phyloP scores from a whole-genome alignment of 306 rosid species.

The Dryas alaskensis region DNA sequence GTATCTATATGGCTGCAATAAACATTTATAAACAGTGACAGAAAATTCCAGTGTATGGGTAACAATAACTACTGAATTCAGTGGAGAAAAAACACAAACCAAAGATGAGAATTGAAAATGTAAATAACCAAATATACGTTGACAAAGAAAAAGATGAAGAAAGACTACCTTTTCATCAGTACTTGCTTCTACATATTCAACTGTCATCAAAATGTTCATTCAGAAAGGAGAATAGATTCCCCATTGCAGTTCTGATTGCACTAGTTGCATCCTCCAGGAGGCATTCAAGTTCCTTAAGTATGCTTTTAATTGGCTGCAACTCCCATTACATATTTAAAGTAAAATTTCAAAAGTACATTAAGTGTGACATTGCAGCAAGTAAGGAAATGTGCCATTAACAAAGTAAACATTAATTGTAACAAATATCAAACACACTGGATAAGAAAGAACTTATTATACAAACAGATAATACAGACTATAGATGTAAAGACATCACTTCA shows the following conservation, averaged over 20 bases:
- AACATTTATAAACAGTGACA: not conserved
- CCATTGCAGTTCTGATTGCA: constrained; percentile 31
- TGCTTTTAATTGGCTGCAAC: constrained; percentile 48
- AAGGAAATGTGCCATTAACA: not conserved
- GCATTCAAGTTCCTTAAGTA: constrained; percentile 50
- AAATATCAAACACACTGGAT: not conserved
- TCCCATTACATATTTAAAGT: constrained; percentile 10
- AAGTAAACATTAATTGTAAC: not conserved
- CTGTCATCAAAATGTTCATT: constrained; percentile 27
- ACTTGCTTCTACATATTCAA: constrained; percentile 29
- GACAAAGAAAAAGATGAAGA: not conserved
- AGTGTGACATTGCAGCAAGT: not conserved
- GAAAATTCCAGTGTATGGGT: not conserved
- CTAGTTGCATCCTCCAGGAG: constrained; percentile 45
- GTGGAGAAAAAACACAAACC: not conserved
- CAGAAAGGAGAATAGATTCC: constrained; percentile 18
- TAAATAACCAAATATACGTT: not conserved
- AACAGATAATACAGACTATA: not conserved
- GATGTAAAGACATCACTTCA: not conserved
- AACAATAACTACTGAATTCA: not conserved
- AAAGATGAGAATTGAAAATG: not conserved
- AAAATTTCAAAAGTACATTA: constrained; percentile 13
- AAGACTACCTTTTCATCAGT: constrained; percentile 37
- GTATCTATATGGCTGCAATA: not conserved
- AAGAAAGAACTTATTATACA: not conserved